A percentile compares a stretch with the other conserved stretches of the same genome.
These are phyloP conservation scores for Pichia nakasei DNA, from an alignment of 805 yeast genomes.

Conservation along the genomic window DNA sequence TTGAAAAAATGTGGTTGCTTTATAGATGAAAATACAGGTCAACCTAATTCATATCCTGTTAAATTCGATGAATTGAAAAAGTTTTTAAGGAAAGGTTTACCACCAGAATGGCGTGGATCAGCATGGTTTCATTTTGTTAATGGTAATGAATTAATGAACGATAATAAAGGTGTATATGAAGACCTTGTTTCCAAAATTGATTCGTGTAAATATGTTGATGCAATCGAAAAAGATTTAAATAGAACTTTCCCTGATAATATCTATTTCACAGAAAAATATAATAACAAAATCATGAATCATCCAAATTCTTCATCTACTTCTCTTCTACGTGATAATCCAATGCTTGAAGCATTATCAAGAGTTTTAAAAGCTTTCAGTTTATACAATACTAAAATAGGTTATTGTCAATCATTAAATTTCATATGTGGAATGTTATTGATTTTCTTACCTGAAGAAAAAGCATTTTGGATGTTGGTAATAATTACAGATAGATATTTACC, in stretches of 20 bases:
- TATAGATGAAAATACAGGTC: constrained; percentile 30
- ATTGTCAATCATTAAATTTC: constrained; percentile 92
- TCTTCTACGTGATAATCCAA: constrained; percentile 43
- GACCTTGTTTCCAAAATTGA: constrained; percentile 51
- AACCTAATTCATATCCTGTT: constrained; percentile 66
- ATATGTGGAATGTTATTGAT: constrained; percentile 78
- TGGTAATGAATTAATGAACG: constrained; percentile 54
- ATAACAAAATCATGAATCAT: too few species aligned
- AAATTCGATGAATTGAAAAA: constrained; percentile 70
- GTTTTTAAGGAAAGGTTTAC: constrained; percentile 83
- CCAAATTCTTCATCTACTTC: too few species aligned
- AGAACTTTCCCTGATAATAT: constrained; percentile 93
- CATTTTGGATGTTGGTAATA: constrained; percentile 94
- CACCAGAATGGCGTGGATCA: constrained; percentile 94
- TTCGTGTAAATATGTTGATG: constrained; percentile 58
- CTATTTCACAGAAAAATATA: constrained; percentile 44
- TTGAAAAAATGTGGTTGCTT: constrained; percentile 61
- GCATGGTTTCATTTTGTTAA: constrained; percentile 96
- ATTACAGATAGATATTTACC: constrained; percentile 80
- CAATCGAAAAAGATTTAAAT: constrained; percentile 87
- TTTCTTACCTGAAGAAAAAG: constrained; percentile 88
- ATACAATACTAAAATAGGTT: constrained; percentile 84
- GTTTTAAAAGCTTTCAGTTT: constrained; percentile 78
- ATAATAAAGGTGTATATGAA: constrained; percentile 68
- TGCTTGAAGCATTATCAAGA: constrained; percentile 66